Conservation (phyloP, 495 filamentous ascomycete genomes). For the Daldinia bambusicola region DNA sequence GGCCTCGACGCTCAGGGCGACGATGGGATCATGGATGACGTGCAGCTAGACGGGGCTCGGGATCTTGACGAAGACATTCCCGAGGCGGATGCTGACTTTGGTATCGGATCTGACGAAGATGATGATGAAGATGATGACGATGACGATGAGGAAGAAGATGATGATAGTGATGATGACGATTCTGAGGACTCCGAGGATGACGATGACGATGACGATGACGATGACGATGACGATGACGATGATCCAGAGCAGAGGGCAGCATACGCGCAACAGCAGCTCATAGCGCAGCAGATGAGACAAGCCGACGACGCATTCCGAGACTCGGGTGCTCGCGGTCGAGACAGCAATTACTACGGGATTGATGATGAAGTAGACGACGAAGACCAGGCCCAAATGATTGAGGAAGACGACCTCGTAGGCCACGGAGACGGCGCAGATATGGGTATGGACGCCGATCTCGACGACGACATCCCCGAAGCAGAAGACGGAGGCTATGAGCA, state of each 20-base stretch:
- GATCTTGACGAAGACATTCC: constrained; percentile 77
- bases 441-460: constrained; percentile 68
- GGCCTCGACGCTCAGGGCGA: constrained; percentile 51
- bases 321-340: constrained; percentile 59
- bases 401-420: constrained; percentile 62
- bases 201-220: constrained; percentile 42
- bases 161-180: constrained; percentile 56
- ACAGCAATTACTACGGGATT: constrained; percentile 52
- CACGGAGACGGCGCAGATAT: constrained; percentile 54
- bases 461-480: constrained; percentile 75
- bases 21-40: constrained; percentile 51
- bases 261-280: constrained; percentile 51
- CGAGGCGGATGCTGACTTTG: constrained; percentile 64
- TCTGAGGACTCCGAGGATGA: too few species aligned
- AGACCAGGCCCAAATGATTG: constrained; percentile 59
- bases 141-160: background rate
- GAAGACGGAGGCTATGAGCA: constrained; percentile 72
- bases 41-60: constrained; percentile 50
- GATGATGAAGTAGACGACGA: constrained; percentile 60
- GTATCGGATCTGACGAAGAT: constrained; percentile 56
- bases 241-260: constrained; percentile 46
- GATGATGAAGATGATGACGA: constrained; percentile 24
- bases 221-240: constrained; percentile 50
- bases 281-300: constrained; percentile 56
- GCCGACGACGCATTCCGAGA: constrained; percentile 58